Evolutionary conservation across 768 basidiomycete species (phyloP).

Genomic region (Panaeolus papilionaceus): DNA sequence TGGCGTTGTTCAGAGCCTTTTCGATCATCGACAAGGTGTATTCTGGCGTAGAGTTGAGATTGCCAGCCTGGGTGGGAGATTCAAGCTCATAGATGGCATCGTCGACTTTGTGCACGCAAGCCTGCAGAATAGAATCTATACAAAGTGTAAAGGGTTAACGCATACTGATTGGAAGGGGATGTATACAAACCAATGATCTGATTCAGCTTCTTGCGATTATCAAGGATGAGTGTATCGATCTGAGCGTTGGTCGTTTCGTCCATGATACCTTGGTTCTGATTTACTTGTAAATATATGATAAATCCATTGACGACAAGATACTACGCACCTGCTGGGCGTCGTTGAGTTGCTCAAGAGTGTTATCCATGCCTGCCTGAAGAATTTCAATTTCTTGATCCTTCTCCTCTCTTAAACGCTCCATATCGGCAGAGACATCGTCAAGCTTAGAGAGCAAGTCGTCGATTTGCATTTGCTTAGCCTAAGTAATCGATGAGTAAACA

Average conservation of each 20-base stretch:
- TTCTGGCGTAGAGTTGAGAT: constrained; percentile 97
- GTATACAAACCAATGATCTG: constrained; percentile 81
- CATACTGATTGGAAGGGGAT: constrained; percentile 7
- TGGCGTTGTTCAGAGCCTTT: constrained; percentile 93
- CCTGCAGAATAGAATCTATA: constrained; percentile 93
- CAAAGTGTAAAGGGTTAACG: constrained; percentile 24
- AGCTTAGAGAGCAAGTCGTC: constrained; percentile 89
- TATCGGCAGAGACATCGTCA: constrained; percentile 72
- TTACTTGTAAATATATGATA: constrained; percentile 19
- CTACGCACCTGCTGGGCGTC: constrained; percentile 81
- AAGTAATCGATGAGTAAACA: constrained; percentile 19
- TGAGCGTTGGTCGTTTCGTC: constrained; percentile 96
- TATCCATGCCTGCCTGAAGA: constrained; percentile 94
- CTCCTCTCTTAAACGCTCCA: constrained; percentile 88
- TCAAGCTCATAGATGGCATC: constrained; percentile 98
- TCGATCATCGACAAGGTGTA: constrained; percentile 99
- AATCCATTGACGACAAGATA: background rate
- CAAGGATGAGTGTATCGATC: constrained; percentile 95
- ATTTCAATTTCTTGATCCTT: constrained; percentile 98
- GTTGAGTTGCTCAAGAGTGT: constrained; percentile 84
- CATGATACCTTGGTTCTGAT: constrained; percentile 81
- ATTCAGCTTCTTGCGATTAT: constrained; percentile 97
- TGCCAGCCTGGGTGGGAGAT: constrained; percentile 93
- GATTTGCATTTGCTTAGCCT: constrained; percentile 97
- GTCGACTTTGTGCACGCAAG: constrained; percentile 96